Conservation (phyloP, 495 filamentous ascomycete genomes). For the Xylaria castorea region DNA sequence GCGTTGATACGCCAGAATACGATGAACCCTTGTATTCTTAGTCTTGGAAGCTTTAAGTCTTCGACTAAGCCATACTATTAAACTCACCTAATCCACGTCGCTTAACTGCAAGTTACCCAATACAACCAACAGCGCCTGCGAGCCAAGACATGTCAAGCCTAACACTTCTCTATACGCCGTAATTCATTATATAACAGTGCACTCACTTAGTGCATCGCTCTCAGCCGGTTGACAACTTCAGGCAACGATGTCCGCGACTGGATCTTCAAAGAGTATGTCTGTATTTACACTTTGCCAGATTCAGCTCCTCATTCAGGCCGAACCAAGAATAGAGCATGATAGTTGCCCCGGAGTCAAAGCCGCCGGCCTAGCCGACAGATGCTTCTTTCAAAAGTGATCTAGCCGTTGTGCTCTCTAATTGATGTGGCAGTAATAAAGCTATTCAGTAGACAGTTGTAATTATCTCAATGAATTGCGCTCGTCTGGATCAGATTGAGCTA, state of each 20-base stretch:
- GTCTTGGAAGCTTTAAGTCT: background rate
- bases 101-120: background rate
- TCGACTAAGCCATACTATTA: background rate
- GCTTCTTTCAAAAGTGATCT: background rate
- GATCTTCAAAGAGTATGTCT: background rate
- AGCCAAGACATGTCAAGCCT: background rate
- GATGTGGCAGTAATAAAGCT: background rate
- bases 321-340: background rate
- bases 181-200: background rate
- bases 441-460: background rate
- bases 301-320: background rate
- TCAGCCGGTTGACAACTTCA: background rate
- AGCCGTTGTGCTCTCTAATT: background rate
- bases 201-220: conserved; percentile 1
- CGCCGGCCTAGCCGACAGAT: background rate
- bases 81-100: background rate
- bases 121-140: background rate
- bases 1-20: background rate
- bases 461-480: background rate
- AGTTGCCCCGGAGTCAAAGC: background rate
- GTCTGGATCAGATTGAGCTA: background rate
- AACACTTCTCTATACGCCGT: too few relatives aligned
- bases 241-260: background rate
- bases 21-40: background rate
- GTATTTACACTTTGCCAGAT: background rate